Evolutionary conservation across 202 grass and related monocot species (phyloP), one percentile per base, ranked within the genome.

Genomic region (Eragrostis tef): DNA sequence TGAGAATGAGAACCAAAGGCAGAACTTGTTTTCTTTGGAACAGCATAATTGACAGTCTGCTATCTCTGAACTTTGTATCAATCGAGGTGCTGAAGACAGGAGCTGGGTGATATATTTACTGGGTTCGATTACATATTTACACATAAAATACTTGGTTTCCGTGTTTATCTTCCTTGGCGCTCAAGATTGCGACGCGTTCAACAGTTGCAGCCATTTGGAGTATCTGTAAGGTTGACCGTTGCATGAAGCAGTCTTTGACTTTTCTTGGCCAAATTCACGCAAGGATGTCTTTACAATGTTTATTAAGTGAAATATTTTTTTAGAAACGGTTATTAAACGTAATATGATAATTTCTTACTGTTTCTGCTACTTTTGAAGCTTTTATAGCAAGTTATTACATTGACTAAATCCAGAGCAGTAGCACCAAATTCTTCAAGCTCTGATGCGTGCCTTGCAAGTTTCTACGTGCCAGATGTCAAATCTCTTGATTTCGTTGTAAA

Each of bases 1-100:
- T 47, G 75, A 84, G 12, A 45, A 88, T 42, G 53, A 88, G 70
- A 61, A 75, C 24, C 47, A 70, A 16, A 8, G 64, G 63, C 1
- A 79, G 64, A 66, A 43, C 36, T 47, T 41, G 12, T 17, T 41
- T 47, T 26, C 74, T 24, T 54, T 62, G 79, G 63, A 68, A 36
- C 80, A 64, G 9, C 43, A 42, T 69, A 34, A 9, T 44, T 74
- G 44, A 2, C 57, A 68, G 43, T 4, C 76, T 66, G 69, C 48
- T 81, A 70, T 75, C n/a, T 79, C 53, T 57, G 73, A 74, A 62
- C 39, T 77, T 22, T 20, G 16, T 75, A 53, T 81, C 6, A 31
- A 36, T 1, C 42, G 68, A 49, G 16, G 11, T 71, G 46, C 22
- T n/a, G 17, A 5, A 80, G 48, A 1, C 39, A 42, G 39, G 19